Evolutionary conservation across 352 stramenopile genomes (phyloP).

Genomic region (Aphanomyces invadans): DNA sequence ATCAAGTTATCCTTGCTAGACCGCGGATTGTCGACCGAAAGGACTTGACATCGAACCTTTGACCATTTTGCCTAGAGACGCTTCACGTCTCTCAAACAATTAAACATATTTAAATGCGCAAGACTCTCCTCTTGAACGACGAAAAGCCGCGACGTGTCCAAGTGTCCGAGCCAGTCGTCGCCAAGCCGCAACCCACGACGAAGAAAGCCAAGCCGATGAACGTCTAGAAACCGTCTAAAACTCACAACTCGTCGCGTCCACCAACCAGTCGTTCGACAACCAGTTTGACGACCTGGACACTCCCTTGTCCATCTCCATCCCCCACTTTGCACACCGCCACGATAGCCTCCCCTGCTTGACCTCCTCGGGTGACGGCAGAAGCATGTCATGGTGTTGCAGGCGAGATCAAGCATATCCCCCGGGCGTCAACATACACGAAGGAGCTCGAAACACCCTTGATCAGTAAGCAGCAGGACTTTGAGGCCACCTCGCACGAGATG

Average conservation of each 20-base stretch:
- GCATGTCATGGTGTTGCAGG: too few species aligned
- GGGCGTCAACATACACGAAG: constrained; percentile 9
- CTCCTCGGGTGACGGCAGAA: too few species aligned
- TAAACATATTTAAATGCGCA: too few species aligned
- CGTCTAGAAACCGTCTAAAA: neutral
- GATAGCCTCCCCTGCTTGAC: too few species aligned
- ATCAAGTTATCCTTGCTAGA: too few species aligned
- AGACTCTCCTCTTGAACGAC: constrained; percentile 10
- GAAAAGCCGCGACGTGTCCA: constrained; percentile 22
- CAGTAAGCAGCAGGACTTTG: constrained; percentile 16
- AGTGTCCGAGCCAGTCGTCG: neutral
- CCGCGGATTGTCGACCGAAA: too few species aligned
- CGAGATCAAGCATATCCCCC: constrained; percentile 21
- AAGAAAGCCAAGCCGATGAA: neutral
- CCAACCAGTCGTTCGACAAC: constrained; percentile 4
- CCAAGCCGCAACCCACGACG: neutral
- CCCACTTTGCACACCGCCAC: neutral
- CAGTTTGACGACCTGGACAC: constrained; percentile 9
- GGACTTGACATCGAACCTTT: too few species aligned
- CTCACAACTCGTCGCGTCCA: neutral
- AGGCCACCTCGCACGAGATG: neutral
- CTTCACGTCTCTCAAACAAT: too few species aligned
- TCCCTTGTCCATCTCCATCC: neutral
- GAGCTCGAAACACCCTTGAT: constrained; percentile 18
- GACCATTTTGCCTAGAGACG: too few species aligned